Conservation (phyloP, 495 filamentous ascomycete genomes). For the Penicillium bovifimosum region DNA sequence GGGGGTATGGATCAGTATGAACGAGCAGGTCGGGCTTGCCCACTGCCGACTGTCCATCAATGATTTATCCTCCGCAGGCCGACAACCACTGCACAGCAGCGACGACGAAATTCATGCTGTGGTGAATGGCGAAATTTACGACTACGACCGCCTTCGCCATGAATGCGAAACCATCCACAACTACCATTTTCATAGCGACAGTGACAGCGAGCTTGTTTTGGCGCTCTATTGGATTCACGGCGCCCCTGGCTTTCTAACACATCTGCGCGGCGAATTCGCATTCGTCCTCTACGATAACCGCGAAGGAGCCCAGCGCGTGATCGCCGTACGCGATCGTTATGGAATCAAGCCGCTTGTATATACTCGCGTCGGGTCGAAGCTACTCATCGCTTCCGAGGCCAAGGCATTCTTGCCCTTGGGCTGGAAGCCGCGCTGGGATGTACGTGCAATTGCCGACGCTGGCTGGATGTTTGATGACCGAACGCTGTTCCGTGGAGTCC, state of each 20-base stretch:
- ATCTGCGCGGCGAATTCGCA: conserved; percentile 49
- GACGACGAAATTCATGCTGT: conserved; percentile 42
- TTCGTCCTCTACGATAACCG: conserved; percentile 43
- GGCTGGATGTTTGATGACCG: conserved; percentile 33
- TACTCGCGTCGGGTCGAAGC: conserved; percentile 28
- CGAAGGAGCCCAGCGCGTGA: conserved; percentile 6
- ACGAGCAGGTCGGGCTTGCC: conserved; percentile 30
- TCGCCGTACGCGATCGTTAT: conserved; percentile 28
- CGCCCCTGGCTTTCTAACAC: conserved; percentile 38
- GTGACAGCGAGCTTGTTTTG: conserved; percentile 46
- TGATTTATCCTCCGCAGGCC: conserved; percentile 40
- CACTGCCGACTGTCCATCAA: conserved; percentile 43
- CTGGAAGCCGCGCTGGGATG: conserved; percentile 47
- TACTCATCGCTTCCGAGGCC: conserved; percentile 40
- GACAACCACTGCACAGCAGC: conserved; percentile 43
- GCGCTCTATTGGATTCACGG: conserved; percentile 47
- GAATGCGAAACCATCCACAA: conserved; percentile 25
- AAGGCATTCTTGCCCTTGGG: conserved; percentile 44
- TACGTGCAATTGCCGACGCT: conserved; percentile 30
- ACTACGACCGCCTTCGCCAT: conserved; percentile 36
- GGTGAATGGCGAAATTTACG: conserved; percentile 54
- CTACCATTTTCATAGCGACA: conserved; percentile 38
- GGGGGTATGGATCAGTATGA: conserved; percentile 41
- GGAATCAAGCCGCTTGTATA: conserved; percentile 44
- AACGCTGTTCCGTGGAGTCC: conserved; percentile 43